Percentiles rank a stretch among this genome's conserved stretches.
Evolutionary conservation across 441 rosid genomes (phyloP).

Genomic region (Kokia cookei): DNA sequence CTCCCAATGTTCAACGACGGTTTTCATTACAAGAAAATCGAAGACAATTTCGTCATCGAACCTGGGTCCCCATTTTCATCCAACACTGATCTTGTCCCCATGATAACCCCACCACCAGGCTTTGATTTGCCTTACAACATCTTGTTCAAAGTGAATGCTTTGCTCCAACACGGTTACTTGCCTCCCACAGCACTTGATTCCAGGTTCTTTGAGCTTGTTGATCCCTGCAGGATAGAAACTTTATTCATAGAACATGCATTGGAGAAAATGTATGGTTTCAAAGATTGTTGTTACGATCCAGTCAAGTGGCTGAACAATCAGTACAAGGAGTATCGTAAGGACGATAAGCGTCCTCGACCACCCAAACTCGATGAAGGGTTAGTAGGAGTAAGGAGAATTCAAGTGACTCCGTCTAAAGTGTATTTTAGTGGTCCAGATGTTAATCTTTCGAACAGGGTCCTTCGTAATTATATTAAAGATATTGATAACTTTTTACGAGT

Average conservation of each 20-base stretch:
- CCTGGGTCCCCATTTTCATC: slow-evolving; percentile 22
- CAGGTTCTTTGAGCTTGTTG: slow-evolving; percentile 25
- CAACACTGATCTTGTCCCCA: slow-evolving; percentile 27
- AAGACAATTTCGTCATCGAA: slow-evolving; percentile 10
- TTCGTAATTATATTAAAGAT: slow-evolving; percentile 24
- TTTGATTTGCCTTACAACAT: slow-evolving; percentile 24
- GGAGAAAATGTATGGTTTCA: slow-evolving; percentile 20
- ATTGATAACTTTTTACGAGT: slow-evolving; percentile 39
- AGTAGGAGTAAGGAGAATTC: slow-evolving; percentile 29
- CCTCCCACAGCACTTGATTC: slow-evolving; percentile 30
- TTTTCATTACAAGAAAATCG: slow-evolving; percentile 22
- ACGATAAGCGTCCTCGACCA: slow-evolving; percentile 4
- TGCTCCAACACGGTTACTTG: slow-evolving; percentile 40
- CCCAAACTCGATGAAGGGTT: slow-evolving; percentile 21
- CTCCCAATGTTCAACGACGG: slow-evolving; percentile 24
- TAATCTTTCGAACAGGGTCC: slow-evolving; percentile 36
- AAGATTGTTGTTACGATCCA: slow-evolving; percentile 44
- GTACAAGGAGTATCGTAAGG: slow-evolving; percentile 6
- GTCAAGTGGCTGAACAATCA: slow-evolving; percentile 26
- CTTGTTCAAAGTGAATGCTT: slow-evolving; percentile 33
- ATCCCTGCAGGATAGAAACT: slow-evolving; percentile 8
- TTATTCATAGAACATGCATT: slow-evolving; percentile 25
- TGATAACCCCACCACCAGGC: slow-evolving; percentile 19
- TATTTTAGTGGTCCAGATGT: slow-evolving; percentile 43
- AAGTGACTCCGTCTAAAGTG: slow-evolving; percentile 37